Evolutionary conservation across 257 asterid species (phyloP).

Genomic region (Misopates orontium): DNA sequence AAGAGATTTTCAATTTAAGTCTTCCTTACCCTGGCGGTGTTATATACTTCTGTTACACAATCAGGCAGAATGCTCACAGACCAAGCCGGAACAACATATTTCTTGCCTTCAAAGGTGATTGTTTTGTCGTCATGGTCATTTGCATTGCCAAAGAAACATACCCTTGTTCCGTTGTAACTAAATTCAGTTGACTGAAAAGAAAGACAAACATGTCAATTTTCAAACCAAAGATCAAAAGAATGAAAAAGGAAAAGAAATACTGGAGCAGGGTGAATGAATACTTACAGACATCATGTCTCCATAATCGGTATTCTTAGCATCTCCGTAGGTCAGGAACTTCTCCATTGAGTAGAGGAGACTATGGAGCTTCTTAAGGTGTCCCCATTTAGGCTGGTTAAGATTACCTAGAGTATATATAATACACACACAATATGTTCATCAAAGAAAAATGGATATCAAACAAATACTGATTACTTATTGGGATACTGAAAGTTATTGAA

Average conservation of each 20-base stretch:
- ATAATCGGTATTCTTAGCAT: conserved; percentile 26
- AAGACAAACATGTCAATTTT: not conserved
- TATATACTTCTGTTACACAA: conserved; percentile 38
- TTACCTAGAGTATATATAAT: conserved; percentile 26
- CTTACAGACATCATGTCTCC: conserved; percentile 30
- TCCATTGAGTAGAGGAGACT: conserved; percentile 33
- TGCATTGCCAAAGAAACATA: conserved; percentile 48
- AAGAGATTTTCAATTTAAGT: not conserved
- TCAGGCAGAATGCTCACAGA: conserved; percentile 51
- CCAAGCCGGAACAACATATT: conserved; percentile 42
- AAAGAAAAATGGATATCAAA: not conserved
- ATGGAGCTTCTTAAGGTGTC: conserved; percentile 47
- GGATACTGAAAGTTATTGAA: not conserved
- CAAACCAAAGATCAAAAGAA: not conserved
- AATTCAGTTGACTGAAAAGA: conserved; percentile 34
- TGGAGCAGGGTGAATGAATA: not conserved
- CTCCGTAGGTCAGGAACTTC: conserved; percentile 40
- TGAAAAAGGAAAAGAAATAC: not conserved
- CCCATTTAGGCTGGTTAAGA: conserved; percentile 47
- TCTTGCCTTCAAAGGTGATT: conserved; percentile 38
- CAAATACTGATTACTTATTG: no score
- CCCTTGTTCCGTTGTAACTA: conserved; percentile 29
- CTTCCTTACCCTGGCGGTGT: conserved; percentile 40
- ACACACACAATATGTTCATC: not conserved
- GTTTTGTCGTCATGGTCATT: conserved; percentile 17